A percentile compares a stretch with the other conserved stretches of the same genome.
Conservation (phyloP, 805 yeast species). For the Pichia rugopelliculosa region DNA sequence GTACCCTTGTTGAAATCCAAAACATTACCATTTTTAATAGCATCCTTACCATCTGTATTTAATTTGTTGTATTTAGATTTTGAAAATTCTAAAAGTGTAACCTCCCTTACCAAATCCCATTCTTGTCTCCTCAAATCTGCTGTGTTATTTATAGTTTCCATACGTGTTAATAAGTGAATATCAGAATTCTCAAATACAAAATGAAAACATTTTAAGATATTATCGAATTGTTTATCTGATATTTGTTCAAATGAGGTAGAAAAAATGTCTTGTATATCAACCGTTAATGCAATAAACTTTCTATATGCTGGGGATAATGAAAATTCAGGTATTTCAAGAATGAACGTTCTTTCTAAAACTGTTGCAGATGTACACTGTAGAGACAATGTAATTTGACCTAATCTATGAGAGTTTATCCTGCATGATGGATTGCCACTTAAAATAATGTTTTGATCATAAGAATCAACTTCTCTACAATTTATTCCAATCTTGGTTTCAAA, state of each 20-base stretch:
- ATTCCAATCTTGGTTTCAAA: constrained; percentile 14
- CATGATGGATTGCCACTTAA: constrained; percentile 3
- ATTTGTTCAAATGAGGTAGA: constrained; percentile 33
- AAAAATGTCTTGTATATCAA: constrained; percentile 22
- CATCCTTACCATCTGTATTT: constrained; percentile 17
- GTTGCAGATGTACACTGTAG: constrained; percentile 14
- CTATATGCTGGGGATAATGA: constrained; percentile 7
- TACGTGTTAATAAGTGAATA: neutral
- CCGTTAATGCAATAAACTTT: constrained; percentile 17
- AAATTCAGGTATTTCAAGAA: constrained; percentile 10
- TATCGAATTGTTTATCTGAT: constrained; percentile 17
- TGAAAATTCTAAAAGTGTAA: constrained; percentile 10
- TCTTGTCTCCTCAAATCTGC: constrained; percentile 4
- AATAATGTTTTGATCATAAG: neutral
- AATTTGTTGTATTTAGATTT: constrained; percentile 8
- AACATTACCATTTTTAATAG: neutral
- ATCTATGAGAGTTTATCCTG: constrained; percentile 25
- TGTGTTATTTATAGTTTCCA: neutral
- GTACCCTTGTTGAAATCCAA: constrained; percentile 16
- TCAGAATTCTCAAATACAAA: constrained; percentile 10
- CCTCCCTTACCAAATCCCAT: constrained; percentile 12
- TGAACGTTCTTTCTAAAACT: constrained; percentile 12
- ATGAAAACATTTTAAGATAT: constrained; percentile 17
- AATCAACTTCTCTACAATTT: neutral
- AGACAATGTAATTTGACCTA: constrained; percentile 15